phyloP scores from a whole-genome alignment of 306 rosid genomes.

The Dalbergia oliveri region DNA sequence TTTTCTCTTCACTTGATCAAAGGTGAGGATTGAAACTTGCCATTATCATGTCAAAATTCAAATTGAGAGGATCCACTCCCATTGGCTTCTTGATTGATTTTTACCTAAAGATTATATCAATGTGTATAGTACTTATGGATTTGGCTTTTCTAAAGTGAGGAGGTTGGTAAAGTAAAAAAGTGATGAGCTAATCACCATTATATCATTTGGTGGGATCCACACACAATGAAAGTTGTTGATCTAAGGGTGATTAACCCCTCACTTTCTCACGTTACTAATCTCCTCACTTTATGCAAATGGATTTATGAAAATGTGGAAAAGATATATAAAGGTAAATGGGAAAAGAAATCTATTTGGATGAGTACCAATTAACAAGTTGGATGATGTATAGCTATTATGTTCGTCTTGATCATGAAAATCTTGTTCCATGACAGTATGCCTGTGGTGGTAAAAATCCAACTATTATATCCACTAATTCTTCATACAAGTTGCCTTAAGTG shows the following conservation, averaged over 20 bases:
- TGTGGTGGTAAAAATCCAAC: conserved; percentile 30
- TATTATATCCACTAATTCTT: conserved; percentile 28
- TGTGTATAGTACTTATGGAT: background rate
- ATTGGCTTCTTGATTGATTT: conserved; percentile 29
- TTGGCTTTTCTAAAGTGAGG: no score
- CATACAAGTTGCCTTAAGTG: conserved; percentile 38
- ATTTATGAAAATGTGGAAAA: conserved; percentile 12
- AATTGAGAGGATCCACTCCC: no score
- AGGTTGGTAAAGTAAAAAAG: no score
- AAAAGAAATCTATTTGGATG: conserved; percentile 30
- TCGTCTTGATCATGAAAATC: conserved; percentile 26
- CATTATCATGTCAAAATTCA: no score
- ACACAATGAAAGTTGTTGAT: no score
- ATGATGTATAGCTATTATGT: conserved; percentile 19
- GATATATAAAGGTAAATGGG: background rate
- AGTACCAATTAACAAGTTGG: background rate
- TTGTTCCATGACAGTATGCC: conserved; percentile 29
- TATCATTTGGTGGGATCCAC: no score
- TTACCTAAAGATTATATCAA: conserved; percentile 11
- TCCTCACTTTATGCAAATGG: conserved; percentile 11
- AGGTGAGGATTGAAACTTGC: no score
- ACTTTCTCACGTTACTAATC: no score
- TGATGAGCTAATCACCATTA: no score
- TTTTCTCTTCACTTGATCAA: no score
- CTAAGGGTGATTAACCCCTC: no score